Evolutionary conservation across 495 filamentous ascomycete species (phyloP), one percentile per base, ranked within the genome.

Genomic region (Terfezia boudieri): DNA sequence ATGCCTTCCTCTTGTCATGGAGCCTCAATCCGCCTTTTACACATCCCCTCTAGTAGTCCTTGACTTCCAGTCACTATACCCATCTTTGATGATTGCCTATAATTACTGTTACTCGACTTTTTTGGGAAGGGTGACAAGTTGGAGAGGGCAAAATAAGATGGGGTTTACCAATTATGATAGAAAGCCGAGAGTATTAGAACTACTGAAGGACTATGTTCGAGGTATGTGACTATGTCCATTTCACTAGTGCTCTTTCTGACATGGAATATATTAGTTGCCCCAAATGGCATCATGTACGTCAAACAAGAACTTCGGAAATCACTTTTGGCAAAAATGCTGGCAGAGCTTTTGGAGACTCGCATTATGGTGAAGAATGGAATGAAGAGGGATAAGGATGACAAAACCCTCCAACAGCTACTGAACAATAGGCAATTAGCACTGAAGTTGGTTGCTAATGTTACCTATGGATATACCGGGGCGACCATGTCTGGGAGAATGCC

Each of bases 101-200:
- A 98, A 98, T 64, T 94, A 95, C 68, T 98, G 90, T 70, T 98
- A 98, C 66, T 96, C 90, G 0, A 98, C 90, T 0, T 98, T 86
- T 58, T 75, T 98, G 8, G 90, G 90, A 3, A 78, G 90, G 50
- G 77, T 89, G 36, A 74, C 79, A 22, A 75, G 75, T 60, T 94
- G 89, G 90, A 76, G 85, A 26, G 87, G 87, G 14, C 78, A 77
- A 50, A 88, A 90, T 68, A 98, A 98, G 68, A 84, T 98, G 81
- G 90, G 90, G 0, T 93, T 98, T 61, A 74, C 76, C 41, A 80
- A 94, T 55, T 94, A 88, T 68, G 69, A 79, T 55, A 74, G 92
- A 54, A 73, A 83, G 59, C 74, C 79, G 11, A 71, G 83, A 14
- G 68, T 96, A 2, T 68, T 96, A 4, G 80, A 81, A 60, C 73